Evolutionary conservation across 2,329 filamentous ascomycete genomes (phyloP), one percentile per base, ranked within the genome.

Genomic region (Fusarium algeriense): DNA sequence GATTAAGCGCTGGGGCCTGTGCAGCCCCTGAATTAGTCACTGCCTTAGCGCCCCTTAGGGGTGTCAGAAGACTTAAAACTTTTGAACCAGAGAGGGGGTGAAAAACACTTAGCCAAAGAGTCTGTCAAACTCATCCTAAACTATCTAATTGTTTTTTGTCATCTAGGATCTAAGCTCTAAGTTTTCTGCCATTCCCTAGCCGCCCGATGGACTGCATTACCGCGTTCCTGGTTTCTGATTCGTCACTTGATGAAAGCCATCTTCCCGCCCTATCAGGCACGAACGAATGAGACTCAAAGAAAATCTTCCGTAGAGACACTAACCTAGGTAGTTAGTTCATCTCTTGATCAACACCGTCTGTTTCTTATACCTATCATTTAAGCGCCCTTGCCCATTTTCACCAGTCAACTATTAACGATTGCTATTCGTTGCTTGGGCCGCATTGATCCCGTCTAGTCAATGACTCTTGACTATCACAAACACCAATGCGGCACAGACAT

Each of bases 311-410:
- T 50, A 32, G 53, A 71, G 58, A 69, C 28, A 60, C 66, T 58
- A 30, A 30, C 3, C 8, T 30, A 30, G 30, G 12, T 15, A 20
- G 26, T 37, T 49, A 23, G 20, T 19, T 19, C 26, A 19, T 52
- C 43, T 67, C 46, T 40, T 6, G 50, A 41, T 49, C 54, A 67
- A 40, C 49, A 71, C 44, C 46, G 41, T 60, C 67, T 37, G n/a
- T 44, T 37, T 45, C 44, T 50, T 23, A 43, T 62, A 48, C 41
- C 34, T 52, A 15, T 32, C 49, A 56, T 30, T 38, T 73, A 72
- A 73, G 70, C 70, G 70, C 70, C 70, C 61, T 54, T 63, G 34
- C 17, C 46, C 52, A 50, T 46, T 54, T 32, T 46, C 58, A 57
- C 64, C 45, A 32, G 17, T 35, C 43, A 40, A 26, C 49, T 44